Conservation (phyloP, 371 early-diverging fungal species). For the Apophysomyces elegans region DNA sequence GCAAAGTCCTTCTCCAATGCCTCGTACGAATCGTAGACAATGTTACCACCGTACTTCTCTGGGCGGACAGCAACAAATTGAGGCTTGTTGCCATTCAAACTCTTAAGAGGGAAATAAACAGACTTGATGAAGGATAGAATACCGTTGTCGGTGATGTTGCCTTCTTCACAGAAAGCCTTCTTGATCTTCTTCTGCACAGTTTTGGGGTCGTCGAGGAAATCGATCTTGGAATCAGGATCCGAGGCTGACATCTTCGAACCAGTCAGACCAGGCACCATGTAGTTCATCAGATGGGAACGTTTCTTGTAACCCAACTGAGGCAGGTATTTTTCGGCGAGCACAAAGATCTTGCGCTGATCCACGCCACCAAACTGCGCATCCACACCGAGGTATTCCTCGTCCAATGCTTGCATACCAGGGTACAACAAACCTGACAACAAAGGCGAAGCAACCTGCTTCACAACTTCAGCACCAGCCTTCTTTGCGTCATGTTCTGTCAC, state of each 20-base stretch:
- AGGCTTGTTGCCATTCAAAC: slow-evolving; percentile 57
- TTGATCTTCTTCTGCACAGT: slow-evolving; percentile 92
- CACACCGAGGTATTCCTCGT: slow-evolving; percentile 98
- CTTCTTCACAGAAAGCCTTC: slow-evolving; percentile 99
- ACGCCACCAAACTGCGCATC: slow-evolving; percentile 99
- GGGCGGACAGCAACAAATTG: slow-evolving; percentile 77
- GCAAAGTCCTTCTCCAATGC: slow-evolving; percentile 88
- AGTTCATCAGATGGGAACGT: slow-evolving; percentile 99
- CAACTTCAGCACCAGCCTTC: slow-evolving; percentile 99
- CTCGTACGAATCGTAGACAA: slow-evolving; percentile 72
- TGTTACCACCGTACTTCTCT: slow-evolving; percentile 91
- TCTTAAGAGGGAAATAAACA: slow-evolving; percentile 90
- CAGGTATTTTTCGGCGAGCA: slow-evolving; percentile 96
- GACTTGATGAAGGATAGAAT: slow-evolving; percentile 88
- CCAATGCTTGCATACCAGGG: slow-evolving; percentile 99
- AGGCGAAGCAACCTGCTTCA: slow-evolving; percentile 98
- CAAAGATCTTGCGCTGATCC: slow-evolving; percentile 99
- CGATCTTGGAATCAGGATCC: slow-evolving; percentile 98
- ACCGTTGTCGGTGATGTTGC: slow-evolving; percentile 95
- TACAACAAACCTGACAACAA: slow-evolving; percentile 95
- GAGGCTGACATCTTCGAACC: slow-evolving; percentile 99
- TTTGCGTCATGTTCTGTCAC: slow-evolving; percentile 97
- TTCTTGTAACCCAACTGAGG: slow-evolving; percentile 98
- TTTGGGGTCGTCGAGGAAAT: slow-evolving; percentile 91
- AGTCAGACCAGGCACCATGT: slow-evolving; percentile 99